These are phyloP conservation scores for Trichothecium roseum DNA, from an alignment of 2,329 filamentous ascomycete species.

Conservation along the genomic window DNA sequence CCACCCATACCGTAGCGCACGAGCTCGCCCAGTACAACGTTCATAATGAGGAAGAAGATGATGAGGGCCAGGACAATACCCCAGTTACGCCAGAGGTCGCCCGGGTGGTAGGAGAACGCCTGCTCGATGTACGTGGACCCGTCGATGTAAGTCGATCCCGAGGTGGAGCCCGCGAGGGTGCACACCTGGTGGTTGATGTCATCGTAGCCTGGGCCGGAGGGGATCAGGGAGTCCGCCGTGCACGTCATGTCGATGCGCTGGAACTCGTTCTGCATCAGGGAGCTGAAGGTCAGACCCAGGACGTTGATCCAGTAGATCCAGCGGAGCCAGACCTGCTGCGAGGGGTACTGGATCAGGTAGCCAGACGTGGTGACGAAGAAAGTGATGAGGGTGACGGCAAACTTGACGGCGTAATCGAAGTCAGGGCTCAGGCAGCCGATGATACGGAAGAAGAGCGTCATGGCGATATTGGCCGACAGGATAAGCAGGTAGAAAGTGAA, in stretches of 20 bases:
- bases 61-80: constrained; percentile 73
- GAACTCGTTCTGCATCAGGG: constrained; percentile 85
- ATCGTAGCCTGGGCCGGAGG: constrained; percentile 57
- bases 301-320: constrained; percentile 77
- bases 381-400: constrained; percentile 68
- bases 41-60: constrained; percentile 61
- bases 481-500: constrained; percentile 69
- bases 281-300: constrained; percentile 63
- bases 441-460: constrained; percentile 70
- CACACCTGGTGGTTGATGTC: constrained; percentile 71
- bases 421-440: constrained; percentile 66
- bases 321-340: constrained; percentile 63
- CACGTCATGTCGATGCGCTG: constrained; percentile 58
- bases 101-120: constrained; percentile 55
- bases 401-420: constrained; percentile 79
- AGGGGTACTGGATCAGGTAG: constrained; percentile 73
- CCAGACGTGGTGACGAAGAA: constrained; percentile 74
- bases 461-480: constrained; percentile 56
- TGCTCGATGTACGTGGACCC: constrained; percentile 60
- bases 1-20: constrained; percentile 71
- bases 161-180: constrained; percentile 61
- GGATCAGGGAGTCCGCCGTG: constrained; percentile 56
- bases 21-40: constrained; percentile 69
- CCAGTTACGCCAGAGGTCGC: constrained; percentile 72
- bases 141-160: constrained; percentile 52